Evolutionary conservation across 202 grass and related monocot genomes (phyloP).

Genomic region (Zizania palustris): DNA sequence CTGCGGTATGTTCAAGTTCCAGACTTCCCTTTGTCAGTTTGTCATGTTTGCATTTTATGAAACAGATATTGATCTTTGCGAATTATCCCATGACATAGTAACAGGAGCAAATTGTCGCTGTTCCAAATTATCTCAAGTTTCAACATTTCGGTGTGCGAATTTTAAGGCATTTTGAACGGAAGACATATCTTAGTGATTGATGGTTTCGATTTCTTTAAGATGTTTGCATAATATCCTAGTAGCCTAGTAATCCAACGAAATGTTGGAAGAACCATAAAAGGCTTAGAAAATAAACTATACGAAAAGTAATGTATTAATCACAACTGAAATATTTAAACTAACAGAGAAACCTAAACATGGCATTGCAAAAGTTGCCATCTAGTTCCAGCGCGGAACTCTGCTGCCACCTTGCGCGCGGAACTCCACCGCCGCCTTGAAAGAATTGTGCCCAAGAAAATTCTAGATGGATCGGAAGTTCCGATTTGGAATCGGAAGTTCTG

Average conservation of each 20-base stretch:
- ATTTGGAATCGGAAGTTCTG: too few relatives aligned
- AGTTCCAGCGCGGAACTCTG: too few relatives aligned
- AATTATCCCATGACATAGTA: background rate
- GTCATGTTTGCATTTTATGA: background rate
- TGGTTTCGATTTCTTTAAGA: background rate
- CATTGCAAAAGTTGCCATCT: too few relatives aligned
- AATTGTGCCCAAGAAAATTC: too few relatives aligned
- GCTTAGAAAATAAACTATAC: background rate
- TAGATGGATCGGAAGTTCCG: too few relatives aligned
- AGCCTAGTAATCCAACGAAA: background rate
- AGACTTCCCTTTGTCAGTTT: background rate
- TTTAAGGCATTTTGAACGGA: background rate
- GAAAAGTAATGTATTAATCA: background rate
- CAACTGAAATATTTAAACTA: background rate
- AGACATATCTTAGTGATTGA: background rate
- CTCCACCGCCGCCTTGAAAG: too few relatives aligned
- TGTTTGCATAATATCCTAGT: background rate
- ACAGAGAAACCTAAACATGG: too few relatives aligned
- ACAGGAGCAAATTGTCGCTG: background rate
- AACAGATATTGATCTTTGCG: background rate
- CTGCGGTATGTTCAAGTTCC: background rate
- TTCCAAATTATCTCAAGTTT: constrained; percentile 25
- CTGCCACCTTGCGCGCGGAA: too few relatives aligned
- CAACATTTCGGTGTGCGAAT: constrained; percentile 1
- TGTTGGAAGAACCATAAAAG: background rate